Percentiles rank a stretch among this genome's conserved stretches.
phyloP scores from a whole-genome alignment of 371 early-diverging fungal species.

The Smittium culicis region DNA sequence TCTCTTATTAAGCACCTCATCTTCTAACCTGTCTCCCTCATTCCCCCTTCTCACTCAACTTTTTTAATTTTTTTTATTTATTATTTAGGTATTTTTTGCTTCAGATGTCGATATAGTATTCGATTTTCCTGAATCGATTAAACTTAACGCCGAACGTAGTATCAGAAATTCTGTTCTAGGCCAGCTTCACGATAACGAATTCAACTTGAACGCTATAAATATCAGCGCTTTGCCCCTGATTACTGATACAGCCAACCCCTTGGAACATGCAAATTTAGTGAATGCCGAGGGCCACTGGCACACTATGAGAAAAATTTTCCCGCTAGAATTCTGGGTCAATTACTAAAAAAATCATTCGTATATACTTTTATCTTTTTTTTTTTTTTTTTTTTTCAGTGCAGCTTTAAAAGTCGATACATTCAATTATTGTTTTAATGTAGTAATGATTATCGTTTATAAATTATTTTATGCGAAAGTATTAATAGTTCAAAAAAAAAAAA shows the following conservation, averaged over 20 bases:
- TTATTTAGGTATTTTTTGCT: slow-evolving; percentile 52
- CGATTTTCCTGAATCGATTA: slow-evolving; percentile 15
- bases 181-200: slow-evolving; percentile 23
- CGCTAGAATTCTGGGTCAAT: slow-evolving; percentile 49
- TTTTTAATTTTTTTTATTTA: slow-evolving; percentile 13
- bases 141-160: slow-evolving; percentile 4
- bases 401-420: background rate
- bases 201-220: slow-evolving; percentile 16
- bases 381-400: background rate
- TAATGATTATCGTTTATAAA: background rate
- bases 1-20: too few species aligned
- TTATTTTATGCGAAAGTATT: background rate
- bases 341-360: slow-evolving; percentile 29
- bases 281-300: slow-evolving; percentile 49
- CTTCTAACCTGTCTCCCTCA: too few species aligned
- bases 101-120: slow-evolving; percentile 38
- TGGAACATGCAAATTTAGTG: slow-evolving; percentile 33
- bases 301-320: slow-evolving; percentile 47
- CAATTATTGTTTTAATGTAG: background rate
- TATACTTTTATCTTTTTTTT: background rate
- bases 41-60: too few species aligned
- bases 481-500: background rate
- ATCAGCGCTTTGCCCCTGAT: slow-evolving; percentile 19
- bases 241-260: slow-evolving; percentile 37
- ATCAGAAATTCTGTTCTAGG: slow-evolving; percentile 18